Base-by-base conservation (phyloP, 768 basidiomycete genomes). In the Mycena galericulata region DNA sequence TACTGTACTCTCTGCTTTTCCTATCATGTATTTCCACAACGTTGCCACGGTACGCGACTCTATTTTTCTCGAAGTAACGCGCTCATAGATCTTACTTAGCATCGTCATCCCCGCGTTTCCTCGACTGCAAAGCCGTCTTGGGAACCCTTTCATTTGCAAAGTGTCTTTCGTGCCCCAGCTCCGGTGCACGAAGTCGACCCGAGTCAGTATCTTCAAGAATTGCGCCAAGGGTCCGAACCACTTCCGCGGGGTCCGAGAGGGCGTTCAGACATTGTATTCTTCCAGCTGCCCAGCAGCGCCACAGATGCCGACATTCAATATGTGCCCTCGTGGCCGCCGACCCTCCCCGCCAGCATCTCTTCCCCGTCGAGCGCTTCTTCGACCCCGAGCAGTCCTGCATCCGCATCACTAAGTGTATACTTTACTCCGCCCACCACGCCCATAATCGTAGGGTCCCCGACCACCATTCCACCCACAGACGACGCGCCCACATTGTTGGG, bases 311-410 rank as follows among this genome's bases (percentile, higher is more conserved):
- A n/a, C 47, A 34, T 24, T 5, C 9, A 6, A 47, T 71, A 67
- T 34, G 70, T 67, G 12, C 18, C 54, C 8, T 64, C 66, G 22
- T 71, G 70, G 70, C 70, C 70, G 8, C 62, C 70, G 22, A n/a
- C 30, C 46, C 20, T 46, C 56, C 8, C 18, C 11, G 17, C 50
- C 49, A 36, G 24, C 30, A 26, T 66, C 3, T 26, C 50, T 17
- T 45, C 58, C 11, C 69, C 47, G 47, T 30, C n/a, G n/a, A n/a
- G n/a, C n/a, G n/a, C n/a, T n/a, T n/a, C n/a, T n/a, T n/a, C n/a
- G n/a, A n/a, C n/a, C n/a, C n/a, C n/a, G n/a, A n/a, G n/a, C n/a
- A n/a, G n/a, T n/a, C n/a, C n/a, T n/a, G n/a, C n/a, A n/a, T 38
- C 27, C 29, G 46, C n/a, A n/a, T n/a, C n/a, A n/a, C n/a, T 32